Base-by-base conservation (phyloP, 495 filamentous ascomycete species). In the Aspergillus leporis region DNA sequence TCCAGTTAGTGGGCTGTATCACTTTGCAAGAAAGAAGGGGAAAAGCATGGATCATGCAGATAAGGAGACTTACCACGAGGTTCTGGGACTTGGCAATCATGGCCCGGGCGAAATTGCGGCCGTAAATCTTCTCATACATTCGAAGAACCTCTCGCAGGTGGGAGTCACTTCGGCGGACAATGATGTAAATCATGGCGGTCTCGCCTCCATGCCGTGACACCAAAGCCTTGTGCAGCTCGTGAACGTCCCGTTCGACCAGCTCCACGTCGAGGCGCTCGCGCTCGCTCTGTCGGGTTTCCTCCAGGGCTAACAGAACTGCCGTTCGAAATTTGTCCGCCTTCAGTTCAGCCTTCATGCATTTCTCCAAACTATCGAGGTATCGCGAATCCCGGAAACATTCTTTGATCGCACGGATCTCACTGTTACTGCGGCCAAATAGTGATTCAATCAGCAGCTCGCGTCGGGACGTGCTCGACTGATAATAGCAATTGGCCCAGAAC, bases 401-500 rank as follows among this genome's bases (percentile, higher is more conserved):
- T 73, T 97, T 98, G 78, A 98, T 97, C 58, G 84, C 80, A n/a
- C 85, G 78, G 59, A 97, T 92, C 61, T 97, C 95, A 18, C 81
- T 78, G 65, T 96, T 97, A 13, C 85, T 86, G 16, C 92, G 85
- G 0, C 94, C 94, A 82, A 98, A 94, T 14, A 98, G 76, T 10
- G 87, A 84, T 69, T 98, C 94, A 66, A 98, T 97, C 46, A 98
- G 82, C 21, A 98, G 76, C 70, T 98, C 91, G 19, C 91, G 84
- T 3, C 91, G 82, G 3, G 85, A 89, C 62, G 89, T 90, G 60
- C 90, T 87, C 36, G 89, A 87, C 69, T 98, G 94, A 76, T 98
- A 98, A 87, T 93, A 98, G 74, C 90, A 96, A 66, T 98, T 98
- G 47, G 95, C 93, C 91, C 94, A 98, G 79, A 94, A 97, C 1